Percentiles rank a stretch among this genome's conserved stretches.
Evolutionary conservation across 2,329 filamentous ascomycete species (phyloP).

Genomic region (Acephala macrosclerotiorum): DNA sequence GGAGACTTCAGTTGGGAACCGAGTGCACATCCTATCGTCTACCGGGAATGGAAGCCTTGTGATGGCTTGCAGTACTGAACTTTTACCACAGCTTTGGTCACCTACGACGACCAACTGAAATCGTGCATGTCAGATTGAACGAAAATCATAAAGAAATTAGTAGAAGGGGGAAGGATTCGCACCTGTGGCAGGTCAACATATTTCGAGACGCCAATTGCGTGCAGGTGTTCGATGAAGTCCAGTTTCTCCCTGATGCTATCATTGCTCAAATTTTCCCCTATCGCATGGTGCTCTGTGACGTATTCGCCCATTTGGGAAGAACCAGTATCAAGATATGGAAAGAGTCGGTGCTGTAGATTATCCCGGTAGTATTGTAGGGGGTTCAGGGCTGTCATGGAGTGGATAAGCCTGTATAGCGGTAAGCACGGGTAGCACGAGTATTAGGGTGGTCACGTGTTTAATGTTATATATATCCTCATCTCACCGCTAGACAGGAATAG

Average conservation of each 20-base stretch:
- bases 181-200: constrained; percentile 22
- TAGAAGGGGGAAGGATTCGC: no score
- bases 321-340: background rate
- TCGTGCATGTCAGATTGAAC: background rate
- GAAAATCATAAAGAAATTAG: no score
- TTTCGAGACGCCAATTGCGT: constrained; percentile 15
- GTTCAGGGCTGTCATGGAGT: background rate
- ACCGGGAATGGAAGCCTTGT: constrained; percentile 12
- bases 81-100: constrained; percentile 16
- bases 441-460: no score
- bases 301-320: constrained; percentile 3
- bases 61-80: constrained; percentile 16
- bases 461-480: no score
- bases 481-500: no score
- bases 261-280: background rate
- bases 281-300: background rate
- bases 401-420: no score
- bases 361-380: background rate
- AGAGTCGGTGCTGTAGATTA: background rate
- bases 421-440: no score
- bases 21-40: constrained; percentile 12
- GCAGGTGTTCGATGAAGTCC: constrained; percentile 17
- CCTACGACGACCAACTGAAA: constrained; percentile 8
- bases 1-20: constrained; percentile 11
- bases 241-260: constrained; percentile 10